These are phyloP conservation scores for Lodderomyces pseudojiufengensis DNA, from an alignment of 1,139 yeast genomes.

Conservation along the genomic window DNA sequence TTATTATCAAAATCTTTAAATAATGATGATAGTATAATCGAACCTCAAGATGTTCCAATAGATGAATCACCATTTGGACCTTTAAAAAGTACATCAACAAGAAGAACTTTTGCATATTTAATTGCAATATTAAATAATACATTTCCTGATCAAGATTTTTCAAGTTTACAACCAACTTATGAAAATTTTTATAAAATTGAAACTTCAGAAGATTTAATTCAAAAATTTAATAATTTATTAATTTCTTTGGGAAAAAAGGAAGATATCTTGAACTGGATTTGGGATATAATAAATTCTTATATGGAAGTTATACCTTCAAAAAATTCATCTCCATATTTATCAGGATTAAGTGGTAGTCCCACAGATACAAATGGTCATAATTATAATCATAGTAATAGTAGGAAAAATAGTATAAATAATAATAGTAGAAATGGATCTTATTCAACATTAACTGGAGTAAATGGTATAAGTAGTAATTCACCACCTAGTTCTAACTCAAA, in stretches of 20 bases:
- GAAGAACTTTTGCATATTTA: slow-evolving; percentile 85
- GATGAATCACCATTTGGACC: slow-evolving; percentile 92
- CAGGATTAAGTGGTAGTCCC: slow-evolving; percentile 12
- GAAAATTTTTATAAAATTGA: slow-evolving; percentile 51
- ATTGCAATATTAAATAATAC: slow-evolving; percentile 88
- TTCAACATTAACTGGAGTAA: slow-evolving; percentile 7
- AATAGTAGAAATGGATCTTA: slow-evolving; percentile 11
- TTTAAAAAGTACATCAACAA: slow-evolving; percentile 72
- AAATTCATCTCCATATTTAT: slow-evolving; percentile 18
- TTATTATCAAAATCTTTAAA: slow-evolving; percentile 20
- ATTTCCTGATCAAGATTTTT: slow-evolving; percentile 94
- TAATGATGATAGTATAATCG: slow-evolving; percentile 17
- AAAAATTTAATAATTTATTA: slow-evolving; percentile 74
- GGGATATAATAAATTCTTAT: slow-evolving; percentile 86
- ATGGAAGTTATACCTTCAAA: slow-evolving; percentile 59
- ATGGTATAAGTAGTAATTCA: slow-evolving; percentile 11
- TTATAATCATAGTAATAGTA: slow-evolving; percentile 16
- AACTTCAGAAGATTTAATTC: slow-evolving; percentile 55
- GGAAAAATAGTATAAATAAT: slow-evolving; percentile 22
- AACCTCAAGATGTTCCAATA: slow-evolving; percentile 17
- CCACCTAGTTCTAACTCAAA: slow-evolving; percentile 10
- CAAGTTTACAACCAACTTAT: slow-evolving; percentile 81
- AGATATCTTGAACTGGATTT: slow-evolving; percentile 58
- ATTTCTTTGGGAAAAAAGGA: slow-evolving; percentile 69
- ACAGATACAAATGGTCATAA: neutral